phyloP scores from a whole-genome alignment of 768 basidiomycete genomes.

The Suillus variegatus region DNA sequence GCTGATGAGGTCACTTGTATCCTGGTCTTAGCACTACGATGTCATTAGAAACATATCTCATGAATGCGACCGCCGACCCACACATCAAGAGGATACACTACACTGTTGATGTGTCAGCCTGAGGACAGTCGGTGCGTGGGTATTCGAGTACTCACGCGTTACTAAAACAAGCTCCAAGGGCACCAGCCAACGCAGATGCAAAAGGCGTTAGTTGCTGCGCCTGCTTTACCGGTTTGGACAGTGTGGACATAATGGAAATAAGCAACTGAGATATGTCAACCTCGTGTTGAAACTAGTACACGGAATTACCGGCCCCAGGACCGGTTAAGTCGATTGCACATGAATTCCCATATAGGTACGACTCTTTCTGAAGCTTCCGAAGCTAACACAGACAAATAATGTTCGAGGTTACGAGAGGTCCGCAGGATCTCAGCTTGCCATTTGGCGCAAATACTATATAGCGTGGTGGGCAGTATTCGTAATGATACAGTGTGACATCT shows the following conservation, averaged over 20 bases:
- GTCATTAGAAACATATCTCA: constrained; percentile 10
- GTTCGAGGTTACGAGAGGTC: too few species aligned
- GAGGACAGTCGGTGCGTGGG: constrained; percentile 11
- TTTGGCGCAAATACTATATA: too few species aligned
- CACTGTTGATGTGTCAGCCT: constrained; percentile 42
- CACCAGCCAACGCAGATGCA: constrained; percentile 89
- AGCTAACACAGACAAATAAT: neutral
- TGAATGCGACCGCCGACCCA: constrained; percentile 40
- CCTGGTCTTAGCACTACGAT: constrained; percentile 82
- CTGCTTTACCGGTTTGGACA: constrained; percentile 55
- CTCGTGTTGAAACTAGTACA: neutral
- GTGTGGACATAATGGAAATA: constrained; percentile 34
- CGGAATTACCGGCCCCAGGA: constrained; percentile 1
- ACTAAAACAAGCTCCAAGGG: constrained; percentile 90
- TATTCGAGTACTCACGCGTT: constrained; percentile 68
- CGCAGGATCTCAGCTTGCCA: too few species aligned
- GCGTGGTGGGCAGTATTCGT: too few species aligned
- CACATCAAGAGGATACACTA: constrained; percentile 96
- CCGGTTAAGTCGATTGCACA: constrained; percentile 7
- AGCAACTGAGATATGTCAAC: neutral
- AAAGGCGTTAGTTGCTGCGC: constrained; percentile 75
- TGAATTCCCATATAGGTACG: constrained; percentile 3
- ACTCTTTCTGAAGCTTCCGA: neutral
- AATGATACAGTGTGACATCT: too few species aligned
- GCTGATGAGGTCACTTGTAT: constrained; percentile 79